Evolutionary conservation across 2,329 filamentous ascomycete genomes (phyloP).

Genomic region (Talaromyces atroroseus): DNA sequence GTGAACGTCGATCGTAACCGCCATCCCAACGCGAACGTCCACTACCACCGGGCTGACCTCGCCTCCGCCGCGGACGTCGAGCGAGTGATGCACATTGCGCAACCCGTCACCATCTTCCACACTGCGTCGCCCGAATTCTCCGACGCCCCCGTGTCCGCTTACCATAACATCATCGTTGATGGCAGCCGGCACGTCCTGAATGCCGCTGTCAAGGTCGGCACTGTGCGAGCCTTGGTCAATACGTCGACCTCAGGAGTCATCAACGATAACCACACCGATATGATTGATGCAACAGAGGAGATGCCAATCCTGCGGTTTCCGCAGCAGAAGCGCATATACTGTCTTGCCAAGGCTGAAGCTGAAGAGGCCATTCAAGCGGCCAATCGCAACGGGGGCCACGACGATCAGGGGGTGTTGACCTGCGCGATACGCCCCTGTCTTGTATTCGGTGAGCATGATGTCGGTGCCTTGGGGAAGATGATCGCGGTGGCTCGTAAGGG

Average conservation of each 20-base stretch:
- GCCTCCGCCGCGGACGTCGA: slow-evolving; percentile 2
- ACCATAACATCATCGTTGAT: slow-evolving; percentile 79
- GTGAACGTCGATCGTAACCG: slow-evolving; percentile 7
- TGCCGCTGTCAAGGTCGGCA: slow-evolving; percentile 61
- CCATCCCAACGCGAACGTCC: slow-evolving; percentile 8
- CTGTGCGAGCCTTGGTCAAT: slow-evolving; percentile 71
- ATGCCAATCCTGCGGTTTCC: slow-evolving; percentile 9
- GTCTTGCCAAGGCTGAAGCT: slow-evolving; percentile 58
- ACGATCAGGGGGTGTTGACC: slow-evolving; percentile 60
- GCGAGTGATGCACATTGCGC: slow-evolving; percentile 8
- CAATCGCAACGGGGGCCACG: slow-evolving; percentile 49
- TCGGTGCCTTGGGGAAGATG: slow-evolving; percentile 53
- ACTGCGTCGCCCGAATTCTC: slow-evolving; percentile 67
- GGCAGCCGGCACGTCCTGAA: slow-evolving; percentile 67
- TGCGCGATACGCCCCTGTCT: slow-evolving; percentile 75
- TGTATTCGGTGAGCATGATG: slow-evolving; percentile 88
- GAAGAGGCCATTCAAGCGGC: slow-evolving; percentile 74
- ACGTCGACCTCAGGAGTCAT: slow-evolving; percentile 84
- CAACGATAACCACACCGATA: slow-evolving; percentile 71
- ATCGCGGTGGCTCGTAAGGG: slow-evolving; percentile 50
- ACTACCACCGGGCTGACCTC: slow-evolving; percentile 9
- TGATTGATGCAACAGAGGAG: slow-evolving; percentile 59
- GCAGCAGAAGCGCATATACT: slow-evolving; percentile 11
- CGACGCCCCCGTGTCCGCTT: slow-evolving; percentile 54
- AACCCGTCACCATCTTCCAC: slow-evolving; percentile 50